Conservation (phyloP, 176 grass and related monocot genomes). For the Oryza rufipogon region DNA sequence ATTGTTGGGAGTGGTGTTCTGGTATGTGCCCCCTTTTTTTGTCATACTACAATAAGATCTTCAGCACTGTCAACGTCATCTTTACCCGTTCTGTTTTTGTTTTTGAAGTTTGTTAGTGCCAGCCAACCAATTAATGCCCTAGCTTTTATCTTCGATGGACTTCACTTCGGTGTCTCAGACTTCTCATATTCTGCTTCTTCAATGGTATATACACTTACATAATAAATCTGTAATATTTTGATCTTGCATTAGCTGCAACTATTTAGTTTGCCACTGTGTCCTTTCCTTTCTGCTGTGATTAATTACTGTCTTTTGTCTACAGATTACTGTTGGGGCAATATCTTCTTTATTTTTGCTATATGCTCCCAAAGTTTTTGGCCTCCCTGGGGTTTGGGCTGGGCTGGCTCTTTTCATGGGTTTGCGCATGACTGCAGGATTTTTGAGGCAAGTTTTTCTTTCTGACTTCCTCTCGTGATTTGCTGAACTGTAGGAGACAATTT, state of each 20-base stretch:
- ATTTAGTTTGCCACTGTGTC: constrained; percentile 12
- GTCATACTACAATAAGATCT: background rate
- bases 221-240: constrained; percentile 11
- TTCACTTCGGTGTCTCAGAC: constrained; percentile 78
- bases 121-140: constrained; percentile 80
- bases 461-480: constrained; percentile 2
- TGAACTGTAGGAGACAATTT: background rate
- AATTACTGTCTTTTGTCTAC: constrained; percentile 38
- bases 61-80: background rate
- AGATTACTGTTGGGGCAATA: constrained; percentile 67
- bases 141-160: constrained; percentile 81
- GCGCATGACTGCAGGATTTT: constrained; percentile 62
- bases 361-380: constrained; percentile 62
- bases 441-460: constrained; percentile 51
- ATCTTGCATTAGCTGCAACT: background rate
- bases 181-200: constrained; percentile 73
- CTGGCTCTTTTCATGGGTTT: constrained; percentile 81
- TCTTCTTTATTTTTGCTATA: constrained; percentile 71
- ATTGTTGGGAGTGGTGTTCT: constrained; percentile 68
- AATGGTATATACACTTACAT: constrained; percentile 65
- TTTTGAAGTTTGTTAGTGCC: constrained; percentile 78
- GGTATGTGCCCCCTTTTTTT: constrained; percentile 50
- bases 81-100: constrained; percentile 24
- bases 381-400: constrained; percentile 71
- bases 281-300: constrained; percentile 30